phyloP scores from a whole-genome alignment of 225 moss, liverwort and hornwort genomes.

The Neckera pumila region DNA sequence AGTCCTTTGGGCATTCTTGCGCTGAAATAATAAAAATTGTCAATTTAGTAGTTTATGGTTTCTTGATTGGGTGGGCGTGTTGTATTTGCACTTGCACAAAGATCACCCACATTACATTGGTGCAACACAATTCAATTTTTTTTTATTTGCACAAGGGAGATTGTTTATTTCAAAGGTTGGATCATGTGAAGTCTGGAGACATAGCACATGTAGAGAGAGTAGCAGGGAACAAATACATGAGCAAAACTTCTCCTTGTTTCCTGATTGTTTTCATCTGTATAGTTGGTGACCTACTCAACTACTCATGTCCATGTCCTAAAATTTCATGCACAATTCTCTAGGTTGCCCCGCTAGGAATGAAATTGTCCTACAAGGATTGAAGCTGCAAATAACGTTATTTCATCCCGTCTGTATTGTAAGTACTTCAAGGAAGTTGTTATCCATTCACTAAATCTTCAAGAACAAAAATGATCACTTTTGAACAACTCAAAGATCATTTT shows the following conservation, averaged over 20 bases:
- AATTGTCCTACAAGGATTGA: neutral
- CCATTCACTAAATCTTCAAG: too few relatives aligned
- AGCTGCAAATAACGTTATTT: too few relatives aligned
- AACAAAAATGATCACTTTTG: too few relatives aligned
- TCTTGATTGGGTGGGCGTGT: neutral
- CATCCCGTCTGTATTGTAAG: too few relatives aligned
- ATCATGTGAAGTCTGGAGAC: neutral
- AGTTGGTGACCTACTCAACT: neutral
- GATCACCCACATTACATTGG: neutral
- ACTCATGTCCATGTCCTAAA: neutral
- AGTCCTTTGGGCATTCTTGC: fast-evolving
- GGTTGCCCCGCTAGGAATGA: too few relatives aligned
- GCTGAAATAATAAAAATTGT: neutral
- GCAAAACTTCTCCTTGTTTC: too few relatives aligned
- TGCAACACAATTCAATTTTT: too few relatives aligned
- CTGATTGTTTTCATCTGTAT: neutral
- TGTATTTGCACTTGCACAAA: neutral
- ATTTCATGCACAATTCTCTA: neutral
- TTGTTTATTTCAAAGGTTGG: neutral
- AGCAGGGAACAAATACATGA: neutral
- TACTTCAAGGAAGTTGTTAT: neutral
- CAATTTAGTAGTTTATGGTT: fast-evolving
- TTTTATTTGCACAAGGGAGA: neutral
- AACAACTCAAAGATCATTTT: too few relatives aligned
- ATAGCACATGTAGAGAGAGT: fast-evolving